phyloP scores from a whole-genome alignment of 2,329 filamentous ascomycete species.

The Periglandula ipomoeae region DNA sequence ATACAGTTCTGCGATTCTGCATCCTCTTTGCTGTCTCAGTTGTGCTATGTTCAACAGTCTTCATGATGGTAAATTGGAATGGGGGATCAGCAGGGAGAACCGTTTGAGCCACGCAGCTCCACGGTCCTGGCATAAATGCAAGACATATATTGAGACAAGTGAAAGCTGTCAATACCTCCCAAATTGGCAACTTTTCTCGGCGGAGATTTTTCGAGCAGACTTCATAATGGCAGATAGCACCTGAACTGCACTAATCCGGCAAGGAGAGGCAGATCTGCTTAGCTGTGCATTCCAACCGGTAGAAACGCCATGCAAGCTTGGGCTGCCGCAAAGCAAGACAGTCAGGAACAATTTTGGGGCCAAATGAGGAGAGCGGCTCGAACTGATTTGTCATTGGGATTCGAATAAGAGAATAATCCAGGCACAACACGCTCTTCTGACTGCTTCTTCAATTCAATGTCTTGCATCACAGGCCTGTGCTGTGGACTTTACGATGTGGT shows the following conservation, averaged over 20 bases:
- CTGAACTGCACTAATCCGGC: too few relatives aligned
- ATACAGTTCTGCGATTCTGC: neutral
- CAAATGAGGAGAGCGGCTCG: too few relatives aligned
- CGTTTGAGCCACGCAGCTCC: neutral
- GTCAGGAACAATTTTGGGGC: too few relatives aligned
- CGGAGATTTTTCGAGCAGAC: neutral
- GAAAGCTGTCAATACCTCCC: neutral
- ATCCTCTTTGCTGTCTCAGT: neutral
- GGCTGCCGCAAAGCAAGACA: too few relatives aligned
- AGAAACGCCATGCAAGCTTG: too few relatives aligned
- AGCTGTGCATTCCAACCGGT: too few relatives aligned
- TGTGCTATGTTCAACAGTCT: neutral
- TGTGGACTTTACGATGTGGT: neutral
- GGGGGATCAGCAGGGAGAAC: neutral
- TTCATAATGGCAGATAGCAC: too few relatives aligned
- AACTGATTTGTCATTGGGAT: too few relatives aligned
- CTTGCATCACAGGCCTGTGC: neutral
- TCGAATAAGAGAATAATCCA: too few relatives aligned
- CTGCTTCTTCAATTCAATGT: neutral
- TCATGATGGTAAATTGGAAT: neutral
- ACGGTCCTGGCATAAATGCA: neutral
- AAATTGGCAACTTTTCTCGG: neutral
- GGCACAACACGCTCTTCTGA: neutral
- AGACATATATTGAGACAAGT: neutral
- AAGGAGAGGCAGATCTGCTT: too few relatives aligned